A percentile compares a stretch with the other conserved stretches of the same genome.
phyloP scores from a whole-genome alignment of 768 basidiomycete species.

The Chiua virens region DNA sequence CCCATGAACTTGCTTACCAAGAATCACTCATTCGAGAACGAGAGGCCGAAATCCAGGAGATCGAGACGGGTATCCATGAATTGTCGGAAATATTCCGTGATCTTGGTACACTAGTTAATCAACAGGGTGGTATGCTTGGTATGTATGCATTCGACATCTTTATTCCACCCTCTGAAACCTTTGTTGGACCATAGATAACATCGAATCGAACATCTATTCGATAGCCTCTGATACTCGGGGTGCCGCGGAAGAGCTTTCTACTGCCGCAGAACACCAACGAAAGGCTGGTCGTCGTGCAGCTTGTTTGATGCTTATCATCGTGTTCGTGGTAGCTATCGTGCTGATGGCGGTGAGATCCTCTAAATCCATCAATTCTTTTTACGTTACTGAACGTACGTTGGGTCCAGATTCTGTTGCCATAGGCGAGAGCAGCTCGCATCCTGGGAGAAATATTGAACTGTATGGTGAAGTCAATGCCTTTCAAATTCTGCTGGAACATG shows the following conservation, averaged over 20 bases:
- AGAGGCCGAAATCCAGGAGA: conserved; percentile 92
- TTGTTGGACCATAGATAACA: conserved; percentile 65
- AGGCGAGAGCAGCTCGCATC: conserved; percentile 5
- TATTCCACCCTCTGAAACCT: background rate
- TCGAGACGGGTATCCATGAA: conserved; percentile 96
- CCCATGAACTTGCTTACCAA: conserved; percentile 92
- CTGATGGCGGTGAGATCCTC: conserved; percentile 77
- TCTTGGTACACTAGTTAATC: conserved; percentile 88
- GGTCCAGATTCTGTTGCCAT: conserved; percentile 26
- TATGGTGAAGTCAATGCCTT: conserved; percentile 6
- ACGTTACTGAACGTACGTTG: background rate
- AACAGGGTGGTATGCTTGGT: conserved; percentile 97
- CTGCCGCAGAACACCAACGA: conserved; percentile 91
- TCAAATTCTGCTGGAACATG: conserved; percentile 4
- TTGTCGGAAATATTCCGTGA: conserved; percentile 95
- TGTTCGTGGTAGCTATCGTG: conserved; percentile 84
- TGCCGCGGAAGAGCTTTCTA: conserved; percentile 83
- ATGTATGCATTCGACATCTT: conserved; percentile 24
- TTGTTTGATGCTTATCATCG: conserved; percentile 86
- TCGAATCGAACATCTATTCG: conserved; percentile 89
- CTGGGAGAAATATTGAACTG: conserved; percentile 1
- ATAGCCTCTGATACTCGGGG: conserved; percentile 79
- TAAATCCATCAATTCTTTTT: background rate
- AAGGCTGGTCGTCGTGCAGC: conserved; percentile 89
- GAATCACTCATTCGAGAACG: conserved; percentile 83